Percentiles rank a stretch among this genome's conserved stretches.
phyloP scores from a whole-genome alignment of 345 rosid genomes.

The Eucalyptus rudis region DNA sequence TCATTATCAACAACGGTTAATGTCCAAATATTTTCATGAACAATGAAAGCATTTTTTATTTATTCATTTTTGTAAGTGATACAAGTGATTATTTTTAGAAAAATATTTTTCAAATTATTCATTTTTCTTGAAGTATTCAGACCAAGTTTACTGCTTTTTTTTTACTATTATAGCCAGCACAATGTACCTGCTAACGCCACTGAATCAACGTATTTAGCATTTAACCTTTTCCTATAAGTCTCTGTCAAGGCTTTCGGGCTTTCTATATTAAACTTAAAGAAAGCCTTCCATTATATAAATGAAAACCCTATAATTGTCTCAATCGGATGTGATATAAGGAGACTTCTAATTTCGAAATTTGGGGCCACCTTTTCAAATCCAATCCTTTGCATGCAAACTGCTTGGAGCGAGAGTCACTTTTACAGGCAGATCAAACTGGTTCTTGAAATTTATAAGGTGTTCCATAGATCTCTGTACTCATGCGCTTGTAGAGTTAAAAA shows the following conservation, averaged over 20 bases:
- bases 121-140: too few relatives aligned
- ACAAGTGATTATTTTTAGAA: too few relatives aligned
- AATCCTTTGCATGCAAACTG: background rate
- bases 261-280: background rate
- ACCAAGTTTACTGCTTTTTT: too few relatives aligned
- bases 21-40: too few relatives aligned
- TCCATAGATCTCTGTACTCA: background rate
- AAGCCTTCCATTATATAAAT: background rate
- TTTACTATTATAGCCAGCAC: background rate
- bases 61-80: background rate
- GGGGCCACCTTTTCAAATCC: background rate
- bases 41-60: too few relatives aligned
- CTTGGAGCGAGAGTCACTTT: background rate
- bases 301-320: background rate
- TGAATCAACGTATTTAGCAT: background rate
- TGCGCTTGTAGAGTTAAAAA: background rate
- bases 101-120: too few relatives aligned
- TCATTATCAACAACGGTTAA: too few relatives aligned
- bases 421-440: background rate
- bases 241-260: background rate
- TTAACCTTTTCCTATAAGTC: background rate
- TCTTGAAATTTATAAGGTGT: background rate
- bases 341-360: background rate
- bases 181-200: background rate
- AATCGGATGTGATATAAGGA: background rate